phyloP scores from a whole-genome alignment of 495 filamentous ascomycete species.

The Pyrenula aspistea region DNA sequence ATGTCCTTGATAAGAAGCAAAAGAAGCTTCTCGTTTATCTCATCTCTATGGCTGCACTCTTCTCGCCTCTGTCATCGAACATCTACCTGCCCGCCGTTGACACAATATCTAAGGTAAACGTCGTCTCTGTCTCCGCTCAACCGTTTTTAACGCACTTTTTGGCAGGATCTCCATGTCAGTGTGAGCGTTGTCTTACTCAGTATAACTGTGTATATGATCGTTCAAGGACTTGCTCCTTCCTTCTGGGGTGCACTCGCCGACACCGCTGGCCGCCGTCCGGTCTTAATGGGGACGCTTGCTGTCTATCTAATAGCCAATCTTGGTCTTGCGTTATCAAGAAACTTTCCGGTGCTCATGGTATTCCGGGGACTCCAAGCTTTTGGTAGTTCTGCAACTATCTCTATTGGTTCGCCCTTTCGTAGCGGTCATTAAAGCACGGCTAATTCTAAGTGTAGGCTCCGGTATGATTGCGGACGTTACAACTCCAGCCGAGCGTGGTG shows the following conservation, averaged over 20 bases:
- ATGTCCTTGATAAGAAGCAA: slow-evolving; percentile 41
- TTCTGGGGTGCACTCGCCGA: slow-evolving; percentile 34
- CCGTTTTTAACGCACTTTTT: background rate
- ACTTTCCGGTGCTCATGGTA: slow-evolving; percentile 48
- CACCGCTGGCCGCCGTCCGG: slow-evolving; percentile 23
- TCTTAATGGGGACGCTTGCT: slow-evolving; percentile 26
- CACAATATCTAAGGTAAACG: slow-evolving; percentile 18
- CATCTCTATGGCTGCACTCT: slow-evolving; percentile 34
- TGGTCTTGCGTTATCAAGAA: slow-evolving; percentile 47
- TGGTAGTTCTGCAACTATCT: slow-evolving; percentile 42
- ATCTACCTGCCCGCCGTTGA: slow-evolving; percentile 68
- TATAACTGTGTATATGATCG: slow-evolving; percentile 22
- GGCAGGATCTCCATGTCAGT: background rate
- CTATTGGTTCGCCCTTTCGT: slow-evolving; percentile 16
- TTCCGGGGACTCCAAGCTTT: slow-evolving; percentile 53
- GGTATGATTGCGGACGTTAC: slow-evolving; percentile 30
- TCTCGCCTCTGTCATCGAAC: slow-evolving; percentile 61
- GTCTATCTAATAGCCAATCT: slow-evolving; percentile 43
- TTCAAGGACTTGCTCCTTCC: slow-evolving; percentile 32
- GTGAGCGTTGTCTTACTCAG: background rate
- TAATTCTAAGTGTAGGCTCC: slow-evolving; percentile 3
- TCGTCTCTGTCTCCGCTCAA: background rate
- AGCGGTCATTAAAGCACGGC: background rate
- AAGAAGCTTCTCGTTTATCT: slow-evolving; percentile 55
- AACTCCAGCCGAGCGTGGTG: slow-evolving; percentile 9